A percentile compares a stretch with the other conserved stretches of the same genome.
Conservation (phyloP, 768 basidiomycete genomes). For the Lanmaoa pseudosensibilis region DNA sequence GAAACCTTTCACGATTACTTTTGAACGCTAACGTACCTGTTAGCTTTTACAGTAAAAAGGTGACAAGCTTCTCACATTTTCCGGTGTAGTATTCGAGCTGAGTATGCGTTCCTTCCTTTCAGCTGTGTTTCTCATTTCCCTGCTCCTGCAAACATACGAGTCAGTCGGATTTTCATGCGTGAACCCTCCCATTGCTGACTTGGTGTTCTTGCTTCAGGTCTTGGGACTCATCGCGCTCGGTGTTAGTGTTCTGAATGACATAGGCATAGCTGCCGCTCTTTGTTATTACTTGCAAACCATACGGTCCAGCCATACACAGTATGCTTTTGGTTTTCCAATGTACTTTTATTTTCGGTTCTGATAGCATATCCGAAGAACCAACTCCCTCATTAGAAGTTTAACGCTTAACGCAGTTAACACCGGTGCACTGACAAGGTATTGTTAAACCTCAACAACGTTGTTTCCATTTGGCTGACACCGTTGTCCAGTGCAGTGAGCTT, state of each 20-base stretch:
- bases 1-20: background rate
- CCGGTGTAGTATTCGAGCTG: background rate
- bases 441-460: background rate
- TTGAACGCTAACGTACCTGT: constrained; percentile 4
- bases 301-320: constrained; percentile 50
- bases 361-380: constrained; percentile 38
- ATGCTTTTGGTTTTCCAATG: constrained; percentile 13
- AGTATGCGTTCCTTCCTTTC: background rate
- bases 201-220: constrained; percentile 30
- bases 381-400: constrained; percentile 56
- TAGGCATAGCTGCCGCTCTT: constrained; percentile 50
- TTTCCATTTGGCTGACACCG: background rate
- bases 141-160: constrained; percentile 46
- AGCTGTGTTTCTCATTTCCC: constrained; percentile 48
- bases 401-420: constrained; percentile 65
- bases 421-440: constrained; percentile 59
- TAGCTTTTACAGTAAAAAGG: constrained; percentile 49
- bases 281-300: constrained; percentile 55
- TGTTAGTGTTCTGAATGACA: constrained; percentile 51
- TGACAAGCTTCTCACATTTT: constrained; percentile 21
- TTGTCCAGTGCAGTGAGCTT: constrained; percentile 34
- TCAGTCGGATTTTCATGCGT: constrained; percentile 24
- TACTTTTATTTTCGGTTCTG: background rate
- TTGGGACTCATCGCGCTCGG: constrained; percentile 50
- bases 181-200: background rate